Conservation (phyloP, 2,329 filamentous ascomycete species). For the Arthrobotrys musiformis region DNA sequence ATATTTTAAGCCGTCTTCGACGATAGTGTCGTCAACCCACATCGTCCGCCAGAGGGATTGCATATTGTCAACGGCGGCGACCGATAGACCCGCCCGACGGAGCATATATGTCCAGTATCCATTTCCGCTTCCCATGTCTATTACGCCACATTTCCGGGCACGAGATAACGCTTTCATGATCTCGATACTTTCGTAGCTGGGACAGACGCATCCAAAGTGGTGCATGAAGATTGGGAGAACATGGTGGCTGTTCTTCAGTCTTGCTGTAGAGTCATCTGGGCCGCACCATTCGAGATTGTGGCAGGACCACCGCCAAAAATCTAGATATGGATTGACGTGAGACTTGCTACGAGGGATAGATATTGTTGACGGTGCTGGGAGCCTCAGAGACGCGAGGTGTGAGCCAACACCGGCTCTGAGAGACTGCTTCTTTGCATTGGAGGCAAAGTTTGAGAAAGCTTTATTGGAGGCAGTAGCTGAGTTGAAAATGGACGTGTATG, state of each 20-base stretch:
- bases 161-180: constrained; percentile 70
- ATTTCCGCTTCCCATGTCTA: constrained; percentile 77
- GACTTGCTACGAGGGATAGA: constrained; percentile 61
- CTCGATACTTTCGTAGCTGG: constrained; percentile 73
- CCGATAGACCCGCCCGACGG: constrained; percentile 68
- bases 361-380: constrained; percentile 66
- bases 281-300: constrained; percentile 74
- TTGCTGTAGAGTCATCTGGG: constrained; percentile 68
- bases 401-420: constrained; percentile 67
- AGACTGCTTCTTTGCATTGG: constrained; percentile 75
- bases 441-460: constrained; percentile 71
- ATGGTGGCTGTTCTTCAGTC: constrained; percentile 72
- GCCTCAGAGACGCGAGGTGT: constrained; percentile 69
- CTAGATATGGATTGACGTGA: constrained; percentile 73
- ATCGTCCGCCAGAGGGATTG: constrained; percentile 74
- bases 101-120: constrained; percentile 82
- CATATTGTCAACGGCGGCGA: constrained; percentile 74
- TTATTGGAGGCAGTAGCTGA: constrained; percentile 71
- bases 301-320: constrained; percentile 75
- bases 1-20: constrained; percentile 71
- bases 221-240: constrained; percentile 79
- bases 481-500: constrained; percentile 75
- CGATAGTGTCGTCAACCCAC: constrained; percentile 76
- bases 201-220: constrained; percentile 79
- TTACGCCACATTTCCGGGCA: constrained; percentile 66